Percentiles rank a stretch among this genome's conserved stretches.
phyloP scores from a whole-genome alignment of 1,284 basidiomycete species.

The Cutaneotrichosporon mucoides region DNA sequence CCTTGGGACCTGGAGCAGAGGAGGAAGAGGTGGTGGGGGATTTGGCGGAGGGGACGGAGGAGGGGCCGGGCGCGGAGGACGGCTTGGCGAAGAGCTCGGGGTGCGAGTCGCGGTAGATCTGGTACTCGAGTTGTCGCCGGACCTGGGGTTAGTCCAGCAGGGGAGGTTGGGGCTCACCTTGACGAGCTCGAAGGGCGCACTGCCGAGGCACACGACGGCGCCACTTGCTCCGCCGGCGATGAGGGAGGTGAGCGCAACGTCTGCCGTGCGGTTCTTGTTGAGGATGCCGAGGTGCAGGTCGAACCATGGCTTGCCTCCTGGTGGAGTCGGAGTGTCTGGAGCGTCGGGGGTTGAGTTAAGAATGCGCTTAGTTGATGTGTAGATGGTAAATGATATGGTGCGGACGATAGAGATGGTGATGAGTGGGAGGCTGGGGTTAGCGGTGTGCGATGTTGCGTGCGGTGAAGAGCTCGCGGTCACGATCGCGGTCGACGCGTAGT shows the following conservation, averaged over 20 bases:
- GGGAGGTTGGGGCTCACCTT: constrained; percentile 59
- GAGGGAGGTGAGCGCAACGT: constrained; percentile 61
- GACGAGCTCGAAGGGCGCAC: constrained; percentile 91
- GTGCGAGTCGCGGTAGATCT: constrained; percentile 57
- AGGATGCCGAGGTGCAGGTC: constrained; percentile 35
- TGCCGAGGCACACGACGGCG: constrained; percentile 50
- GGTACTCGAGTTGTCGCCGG: constrained; percentile 86
- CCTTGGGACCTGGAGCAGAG: background rate
- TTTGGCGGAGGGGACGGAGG: no score
- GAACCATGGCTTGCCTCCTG: constrained; percentile 29
- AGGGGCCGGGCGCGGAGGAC: no score
- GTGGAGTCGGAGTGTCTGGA: background rate
- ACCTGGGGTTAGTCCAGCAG: constrained; percentile 54
- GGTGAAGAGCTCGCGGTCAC: no score
- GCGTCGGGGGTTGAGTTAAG: constrained; percentile 53
- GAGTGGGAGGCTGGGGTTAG: constrained; percentile 67
- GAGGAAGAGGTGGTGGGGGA: no score
- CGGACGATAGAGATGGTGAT: constrained; percentile 96
- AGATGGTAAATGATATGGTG: constrained; percentile 86
- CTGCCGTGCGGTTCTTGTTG: constrained; percentile 52
- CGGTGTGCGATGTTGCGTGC: no score
- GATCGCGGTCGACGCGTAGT: no score
- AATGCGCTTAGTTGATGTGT: constrained; percentile 78
- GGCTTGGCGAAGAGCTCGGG: constrained; percentile 24
- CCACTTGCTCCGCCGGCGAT: constrained; percentile 47